phyloP scores from a whole-genome alignment of 2,329 filamentous ascomycete genomes.

The Arthrinium phaeospermum region DNA sequence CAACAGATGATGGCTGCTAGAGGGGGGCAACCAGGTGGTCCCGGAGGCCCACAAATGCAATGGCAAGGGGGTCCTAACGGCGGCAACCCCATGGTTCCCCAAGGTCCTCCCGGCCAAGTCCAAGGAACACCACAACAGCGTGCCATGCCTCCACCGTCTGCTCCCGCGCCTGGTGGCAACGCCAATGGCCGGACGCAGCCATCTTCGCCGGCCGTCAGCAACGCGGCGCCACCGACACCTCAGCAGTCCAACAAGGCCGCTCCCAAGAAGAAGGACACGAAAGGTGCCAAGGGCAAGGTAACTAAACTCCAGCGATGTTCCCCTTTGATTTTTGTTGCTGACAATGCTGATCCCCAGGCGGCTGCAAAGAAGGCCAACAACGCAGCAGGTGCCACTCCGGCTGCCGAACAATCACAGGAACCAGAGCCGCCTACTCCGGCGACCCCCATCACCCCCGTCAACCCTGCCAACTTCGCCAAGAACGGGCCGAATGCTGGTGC shows the following conservation, averaged over 20 bases:
- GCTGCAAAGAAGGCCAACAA: conserved; percentile 69
- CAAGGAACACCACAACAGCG: conserved; percentile 77
- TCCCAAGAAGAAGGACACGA: conserved; percentile 78
- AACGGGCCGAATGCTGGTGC: conserved; percentile 49
- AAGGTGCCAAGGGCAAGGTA: conserved; percentile 73
- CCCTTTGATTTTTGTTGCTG: conserved; percentile 31
- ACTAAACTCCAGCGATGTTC: conserved; percentile 32
- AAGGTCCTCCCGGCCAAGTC: conserved; percentile 55
- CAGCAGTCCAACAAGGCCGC: conserved; percentile 74
- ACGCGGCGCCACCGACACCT: conserved; percentile 76
- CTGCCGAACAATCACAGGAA: conserved; percentile 60
- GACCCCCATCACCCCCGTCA: conserved; percentile 68
- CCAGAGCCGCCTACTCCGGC: conserved; percentile 65
- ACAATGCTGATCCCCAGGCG: conserved; percentile 46
- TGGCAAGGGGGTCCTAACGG: conserved; percentile 49
- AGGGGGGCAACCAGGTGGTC: conserved; percentile 39
- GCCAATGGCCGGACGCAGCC: conserved; percentile 61
- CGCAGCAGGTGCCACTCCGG: conserved; percentile 60
- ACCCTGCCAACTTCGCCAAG: conserved; percentile 55
- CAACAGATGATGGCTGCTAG: conserved; percentile 64
- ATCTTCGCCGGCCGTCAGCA: conserved; percentile 67
- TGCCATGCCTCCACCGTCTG: conserved; percentile 70
- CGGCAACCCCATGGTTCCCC: conserved; percentile 49
- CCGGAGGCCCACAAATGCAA: conserved; percentile 52
- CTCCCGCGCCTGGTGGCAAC: conserved; percentile 52